Conservation (phyloP, 2,329 filamentous ascomycete genomes). For the Colletotrichum aenigma region DNA sequence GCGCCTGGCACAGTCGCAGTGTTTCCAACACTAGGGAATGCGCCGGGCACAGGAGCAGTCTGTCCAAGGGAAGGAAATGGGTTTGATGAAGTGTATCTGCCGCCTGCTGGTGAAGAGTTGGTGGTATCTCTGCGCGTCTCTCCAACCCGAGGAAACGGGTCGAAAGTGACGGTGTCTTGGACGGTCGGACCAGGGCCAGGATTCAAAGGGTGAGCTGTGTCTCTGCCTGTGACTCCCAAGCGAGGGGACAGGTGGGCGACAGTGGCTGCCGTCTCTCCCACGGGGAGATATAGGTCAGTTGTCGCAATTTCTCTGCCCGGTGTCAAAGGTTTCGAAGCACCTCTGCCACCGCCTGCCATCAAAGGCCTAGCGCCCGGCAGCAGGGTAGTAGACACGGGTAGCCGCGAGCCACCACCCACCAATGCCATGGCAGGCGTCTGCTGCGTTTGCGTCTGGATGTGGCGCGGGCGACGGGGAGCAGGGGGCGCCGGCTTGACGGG, state of each 20-base stretch:
- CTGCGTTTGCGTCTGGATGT: neutral
- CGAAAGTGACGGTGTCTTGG: too few species aligned
- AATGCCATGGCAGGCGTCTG: neutral
- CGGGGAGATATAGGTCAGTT: neutral
- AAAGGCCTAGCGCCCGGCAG: neutral
- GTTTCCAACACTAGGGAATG: neutral
- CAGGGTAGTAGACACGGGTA: neutral
- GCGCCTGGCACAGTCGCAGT: neutral
- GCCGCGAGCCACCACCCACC: neutral
- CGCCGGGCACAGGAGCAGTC: neutral
- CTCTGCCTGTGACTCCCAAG: too few species aligned
- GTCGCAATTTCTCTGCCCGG: neutral
- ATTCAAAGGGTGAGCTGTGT: too few species aligned
- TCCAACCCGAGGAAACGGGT: too few species aligned
- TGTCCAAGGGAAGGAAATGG: neutral
- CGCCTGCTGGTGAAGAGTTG: too few species aligned
- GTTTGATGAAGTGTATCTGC: too few species aligned
- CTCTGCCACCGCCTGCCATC: neutral
- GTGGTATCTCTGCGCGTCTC: too few species aligned
- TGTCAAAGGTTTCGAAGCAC: neutral
- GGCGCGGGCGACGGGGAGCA: neutral
- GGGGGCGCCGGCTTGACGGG: neutral
- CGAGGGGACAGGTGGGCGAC: neutral
- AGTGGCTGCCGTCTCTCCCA: neutral
- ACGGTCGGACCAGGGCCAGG: too few species aligned